Percentiles rank a stretch among this genome's conserved stretches.
Evolutionary conservation across 2,329 filamentous ascomycete species (phyloP).

Genomic region (Capronia americana): DNA sequence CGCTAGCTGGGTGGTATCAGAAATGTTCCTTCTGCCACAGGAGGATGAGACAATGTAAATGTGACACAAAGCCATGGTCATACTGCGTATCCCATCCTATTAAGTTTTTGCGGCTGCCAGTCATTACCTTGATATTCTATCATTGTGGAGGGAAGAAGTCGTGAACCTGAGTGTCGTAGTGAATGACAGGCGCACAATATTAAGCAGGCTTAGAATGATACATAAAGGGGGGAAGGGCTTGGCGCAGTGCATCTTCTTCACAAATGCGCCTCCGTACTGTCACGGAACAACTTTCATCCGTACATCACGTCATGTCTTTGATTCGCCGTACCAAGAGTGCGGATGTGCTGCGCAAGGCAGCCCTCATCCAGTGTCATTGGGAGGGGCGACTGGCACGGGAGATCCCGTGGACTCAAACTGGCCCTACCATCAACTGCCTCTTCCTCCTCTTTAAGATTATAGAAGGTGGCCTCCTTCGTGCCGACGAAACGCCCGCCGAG

Average conservation of each 20-base stretch:
- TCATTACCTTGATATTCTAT: no score
- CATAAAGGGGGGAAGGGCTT: not conserved
- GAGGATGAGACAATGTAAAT: no score
- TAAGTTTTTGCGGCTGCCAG: no score
- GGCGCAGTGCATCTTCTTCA: not conserved
- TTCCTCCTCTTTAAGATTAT: constrained; percentile 14
- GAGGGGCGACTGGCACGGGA: constrained; percentile 3
- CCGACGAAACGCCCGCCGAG: constrained; percentile 12
- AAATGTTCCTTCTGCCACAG: no score
- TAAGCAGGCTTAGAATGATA: no score
- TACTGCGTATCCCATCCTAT: no score
- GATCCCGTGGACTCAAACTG: not conserved
- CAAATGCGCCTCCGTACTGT: not conserved
- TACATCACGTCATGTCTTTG: not conserved
- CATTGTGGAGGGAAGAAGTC: no score
- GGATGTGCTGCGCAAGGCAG: not conserved
- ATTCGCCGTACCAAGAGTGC: not conserved
- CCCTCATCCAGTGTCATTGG: constrained; percentile 2
- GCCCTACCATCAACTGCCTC: constrained; percentile 4
- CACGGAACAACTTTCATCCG: not conserved
- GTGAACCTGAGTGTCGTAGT: no score
- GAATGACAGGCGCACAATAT: no score
- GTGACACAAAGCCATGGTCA: constrained; percentile 12
- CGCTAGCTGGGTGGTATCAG: no score
- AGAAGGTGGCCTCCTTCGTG: constrained; percentile 15